Percentiles rank a stretch among this genome's conserved stretches.
Conservation (phyloP, 208 protist species). For the Trypanosoma conorhini region DNA sequence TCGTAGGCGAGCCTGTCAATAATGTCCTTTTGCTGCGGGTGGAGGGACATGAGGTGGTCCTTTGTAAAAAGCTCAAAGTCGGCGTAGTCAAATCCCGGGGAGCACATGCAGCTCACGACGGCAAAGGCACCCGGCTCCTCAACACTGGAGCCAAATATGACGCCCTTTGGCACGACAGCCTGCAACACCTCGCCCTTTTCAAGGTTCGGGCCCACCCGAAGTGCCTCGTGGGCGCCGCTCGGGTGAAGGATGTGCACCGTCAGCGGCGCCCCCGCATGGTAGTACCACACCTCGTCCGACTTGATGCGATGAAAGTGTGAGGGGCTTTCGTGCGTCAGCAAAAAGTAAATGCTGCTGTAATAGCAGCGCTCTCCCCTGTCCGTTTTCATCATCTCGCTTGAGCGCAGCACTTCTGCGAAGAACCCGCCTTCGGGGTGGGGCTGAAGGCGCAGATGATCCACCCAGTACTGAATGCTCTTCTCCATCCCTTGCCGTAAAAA, state of each 20-base stretch:
- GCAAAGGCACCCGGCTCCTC: conserved; percentile 30
- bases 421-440: conserved; percentile 54
- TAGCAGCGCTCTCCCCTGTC: conserved; percentile 21
- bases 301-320: conserved; percentile 58
- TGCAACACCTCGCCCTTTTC: conserved; percentile 43
- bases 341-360: conserved; percentile 62
- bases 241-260: conserved; percentile 40
- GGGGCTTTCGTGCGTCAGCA: conserved; percentile 42
- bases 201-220: conserved; percentile 29
- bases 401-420: conserved; percentile 31
- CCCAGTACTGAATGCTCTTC: conserved; percentile 35
- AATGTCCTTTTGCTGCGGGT: conserved; percentile 46
- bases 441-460: conserved; percentile 37
- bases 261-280: conserved; percentile 47
- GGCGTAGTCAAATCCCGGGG: conserved; percentile 41
- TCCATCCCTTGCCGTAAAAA: not conserved
- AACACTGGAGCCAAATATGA: conserved; percentile 52
- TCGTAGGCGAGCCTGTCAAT: conserved; percentile 55
- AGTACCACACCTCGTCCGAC: conserved; percentile 53
- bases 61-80: conserved; percentile 66
- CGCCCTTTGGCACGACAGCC: conserved; percentile 45
- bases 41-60: conserved; percentile 39
- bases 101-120: conserved; percentile 55
- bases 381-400: conserved; percentile 29
- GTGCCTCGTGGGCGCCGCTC: conserved; percentile 34